These are phyloP conservation scores for Kokia cookei DNA, from an alignment of 441 rosid species.

Conservation along the genomic window DNA sequence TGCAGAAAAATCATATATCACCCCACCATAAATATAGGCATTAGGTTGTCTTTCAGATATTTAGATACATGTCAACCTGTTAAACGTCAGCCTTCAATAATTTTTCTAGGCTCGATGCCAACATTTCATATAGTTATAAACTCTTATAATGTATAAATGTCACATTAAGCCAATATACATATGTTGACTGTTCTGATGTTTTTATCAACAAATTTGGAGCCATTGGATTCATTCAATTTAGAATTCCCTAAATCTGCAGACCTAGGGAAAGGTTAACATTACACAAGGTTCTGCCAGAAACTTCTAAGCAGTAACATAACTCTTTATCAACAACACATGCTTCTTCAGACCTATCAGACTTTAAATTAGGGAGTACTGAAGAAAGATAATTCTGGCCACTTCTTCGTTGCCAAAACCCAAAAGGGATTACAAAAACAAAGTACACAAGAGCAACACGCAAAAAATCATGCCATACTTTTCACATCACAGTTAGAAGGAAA, in stretches of 20 bases:
- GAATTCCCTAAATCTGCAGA: neutral
- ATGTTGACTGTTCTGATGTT: neutral
- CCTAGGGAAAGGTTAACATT: neutral
- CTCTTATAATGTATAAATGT: neutral
- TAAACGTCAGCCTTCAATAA: neutral
- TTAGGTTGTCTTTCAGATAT: neutral
- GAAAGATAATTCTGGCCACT: neutral
- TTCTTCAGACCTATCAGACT: neutral
- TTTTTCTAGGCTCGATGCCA: no score
- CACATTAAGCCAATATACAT: neutral
- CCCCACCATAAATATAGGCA: neutral
- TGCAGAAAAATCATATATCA: neutral
- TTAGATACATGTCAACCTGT: neutral
- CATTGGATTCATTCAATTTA: neutral
- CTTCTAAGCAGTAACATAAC: neutral
- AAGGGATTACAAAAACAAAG: neutral
- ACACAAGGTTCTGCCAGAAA: neutral
- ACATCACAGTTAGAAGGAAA: conserved; percentile 18
- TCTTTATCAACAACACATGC: neutral
- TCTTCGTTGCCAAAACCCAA: neutral
- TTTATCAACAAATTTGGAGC: neutral
- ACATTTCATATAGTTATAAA: neutral
- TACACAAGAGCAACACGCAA: neutral
- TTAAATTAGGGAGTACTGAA: neutral
- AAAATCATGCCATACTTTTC: neutral